Evolutionary conservation across 768 basidiomycete species (phyloP), one percentile per base, ranked within the genome.

Genomic region (Hericium rajendrae): DNA sequence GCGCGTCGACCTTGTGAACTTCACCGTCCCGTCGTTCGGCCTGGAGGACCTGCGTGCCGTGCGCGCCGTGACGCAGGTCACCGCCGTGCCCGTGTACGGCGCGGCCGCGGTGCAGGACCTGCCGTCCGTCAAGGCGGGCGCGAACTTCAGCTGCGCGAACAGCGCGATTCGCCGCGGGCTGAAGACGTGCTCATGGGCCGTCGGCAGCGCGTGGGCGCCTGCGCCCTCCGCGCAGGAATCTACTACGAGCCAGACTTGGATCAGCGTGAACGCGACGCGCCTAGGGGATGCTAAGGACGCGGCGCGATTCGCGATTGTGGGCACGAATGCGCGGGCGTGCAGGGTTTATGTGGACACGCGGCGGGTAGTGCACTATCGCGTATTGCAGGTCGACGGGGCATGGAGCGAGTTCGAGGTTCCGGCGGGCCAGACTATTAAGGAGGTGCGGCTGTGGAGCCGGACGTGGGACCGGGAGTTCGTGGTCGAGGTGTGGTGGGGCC

Each of bases 301-400:
- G 1, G 84, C 79, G 15, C 68, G 69, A 24, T 72, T 88, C 56
- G 65, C 62, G 1, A 65, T 88, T 15, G 67, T 69, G 51, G 85
- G 83, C 13, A 70, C 66, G 48, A 85, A 88, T 65, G 84, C 85
- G 9, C 79, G 85, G 26, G 74, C 74, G n/a, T 89, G 88, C 65
- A 68, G 78, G 56, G 60, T 89, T 20, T 75, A 81, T 56, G 83
- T 89, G 60, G 78, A 77, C 58, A 70, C 70, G 49, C 71, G 49
- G 2, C 18, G 15, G 4, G 51, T 46, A 5, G 43, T 46, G 43
- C 43, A 16, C 43, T 46, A 46, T 20, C 43, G 43, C 16, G 43
- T 46, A 16, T 20, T 46, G 12, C 43, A 9, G 43, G 0, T 5
- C 16, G 43, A 56, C 10, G 51, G 56, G 24, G 53, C 50, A 38